These are phyloP conservation scores for Ustilaginoidea virens DNA, from an alignment of 2,329 filamentous ascomycete genomes.

Conservation along the genomic window DNA sequence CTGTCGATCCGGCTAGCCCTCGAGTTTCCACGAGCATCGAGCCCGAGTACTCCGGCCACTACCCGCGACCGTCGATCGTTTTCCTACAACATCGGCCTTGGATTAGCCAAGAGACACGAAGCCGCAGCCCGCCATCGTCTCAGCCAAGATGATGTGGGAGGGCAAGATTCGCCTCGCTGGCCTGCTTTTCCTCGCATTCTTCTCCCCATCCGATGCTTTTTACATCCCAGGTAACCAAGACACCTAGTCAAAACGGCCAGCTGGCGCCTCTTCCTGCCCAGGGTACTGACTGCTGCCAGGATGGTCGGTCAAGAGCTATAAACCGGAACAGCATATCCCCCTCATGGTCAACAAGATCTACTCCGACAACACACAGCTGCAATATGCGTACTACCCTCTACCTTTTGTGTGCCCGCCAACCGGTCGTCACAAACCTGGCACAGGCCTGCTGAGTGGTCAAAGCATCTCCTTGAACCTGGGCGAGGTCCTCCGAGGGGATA, in stretches of 20 bases:
- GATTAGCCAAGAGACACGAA: background rate
- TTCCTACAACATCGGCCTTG: too few relatives aligned
- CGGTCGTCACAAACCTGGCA: conserved; percentile 47
- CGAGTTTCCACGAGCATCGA: too few relatives aligned
- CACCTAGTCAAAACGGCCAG: background rate
- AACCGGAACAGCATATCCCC: conserved; percentile 60
- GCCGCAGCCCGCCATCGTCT: too few relatives aligned
- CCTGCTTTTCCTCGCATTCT: conserved; percentile 26
- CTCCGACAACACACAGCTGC: conserved; percentile 77
- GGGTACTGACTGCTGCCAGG: conserved; percentile 27
- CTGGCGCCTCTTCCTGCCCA: background rate
- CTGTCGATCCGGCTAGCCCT: too few relatives aligned
- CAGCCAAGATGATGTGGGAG: conserved; percentile 7
- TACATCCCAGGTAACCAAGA: conserved; percentile 62
- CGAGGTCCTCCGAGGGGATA: conserved; percentile 74
- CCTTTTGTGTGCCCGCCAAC: conserved; percentile 76
- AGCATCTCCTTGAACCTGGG: conserved; percentile 72
- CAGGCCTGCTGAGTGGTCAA: conserved; percentile 57
- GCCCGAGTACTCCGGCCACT: too few relatives aligned
- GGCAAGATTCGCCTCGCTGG: conserved; percentile 19
- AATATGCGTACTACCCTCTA: conserved; percentile 80
- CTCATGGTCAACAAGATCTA: conserved; percentile 88
- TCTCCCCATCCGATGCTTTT: conserved; percentile 41
- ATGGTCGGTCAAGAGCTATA: conserved; percentile 71
- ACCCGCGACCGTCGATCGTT: background rate